Percentiles rank a stretch among this genome's conserved stretches.
These are phyloP conservation scores for Polytrichum commune DNA, from an alignment of 225 moss, liverwort and hornwort genomes.

Conservation along the genomic window DNA sequence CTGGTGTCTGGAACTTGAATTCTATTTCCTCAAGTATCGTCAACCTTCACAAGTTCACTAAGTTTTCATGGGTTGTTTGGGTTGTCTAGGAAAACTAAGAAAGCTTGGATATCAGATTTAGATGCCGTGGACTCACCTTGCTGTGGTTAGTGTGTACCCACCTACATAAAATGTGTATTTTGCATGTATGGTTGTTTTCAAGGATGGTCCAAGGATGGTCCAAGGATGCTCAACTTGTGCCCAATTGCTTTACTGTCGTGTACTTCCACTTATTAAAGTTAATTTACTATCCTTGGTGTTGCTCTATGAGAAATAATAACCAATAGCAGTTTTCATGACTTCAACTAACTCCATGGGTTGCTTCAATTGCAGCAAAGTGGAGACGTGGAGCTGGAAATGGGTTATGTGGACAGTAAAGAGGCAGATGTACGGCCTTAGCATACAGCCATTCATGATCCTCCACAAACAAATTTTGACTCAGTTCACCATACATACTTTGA, in stretches of 20 bases:
- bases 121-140: background rate
- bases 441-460: no score
- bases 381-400: constrained; percentile 34
- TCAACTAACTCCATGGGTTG: no score
- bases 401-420: constrained; percentile 15
- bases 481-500: no score
- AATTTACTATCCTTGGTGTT: no score
- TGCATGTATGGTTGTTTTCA: background rate
- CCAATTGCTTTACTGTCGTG: background rate
- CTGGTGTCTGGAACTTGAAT: no score
- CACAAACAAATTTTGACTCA: no score
- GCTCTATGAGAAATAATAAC: no score
- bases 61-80: background rate
- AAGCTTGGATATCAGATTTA: background rate
- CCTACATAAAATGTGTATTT: background rate
- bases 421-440: constrained; percentile 23
- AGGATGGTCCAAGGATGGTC: background rate
- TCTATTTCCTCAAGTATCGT: no score
- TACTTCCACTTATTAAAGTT: no score
- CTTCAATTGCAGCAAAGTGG: constrained; percentile 45
- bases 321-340: no score
- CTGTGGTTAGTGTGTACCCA: background rate
- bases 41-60: background rate
- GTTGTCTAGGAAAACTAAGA: background rate
- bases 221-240: background rate